Percentiles rank a stretch among this genome's conserved stretches.
Conservation (phyloP, 2,329 filamentous ascomycete species). For the Albophoma yamanashiensis region DNA sequence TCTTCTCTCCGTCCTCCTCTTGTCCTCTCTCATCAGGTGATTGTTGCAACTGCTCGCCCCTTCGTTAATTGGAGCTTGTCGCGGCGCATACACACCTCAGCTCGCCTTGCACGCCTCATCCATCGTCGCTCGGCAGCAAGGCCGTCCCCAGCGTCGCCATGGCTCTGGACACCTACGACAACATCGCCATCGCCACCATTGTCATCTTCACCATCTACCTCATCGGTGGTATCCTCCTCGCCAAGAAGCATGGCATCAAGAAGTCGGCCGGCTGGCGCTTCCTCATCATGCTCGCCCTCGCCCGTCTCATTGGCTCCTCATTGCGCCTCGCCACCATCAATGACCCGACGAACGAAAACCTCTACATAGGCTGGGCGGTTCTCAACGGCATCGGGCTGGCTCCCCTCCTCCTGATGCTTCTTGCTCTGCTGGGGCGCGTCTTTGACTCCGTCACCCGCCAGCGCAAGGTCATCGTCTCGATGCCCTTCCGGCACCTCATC, state of each 20-base stretch:
- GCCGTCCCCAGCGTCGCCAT: slow-evolving; percentile 2
- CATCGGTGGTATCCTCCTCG: slow-evolving; percentile 25
- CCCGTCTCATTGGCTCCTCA: slow-evolving; percentile 45
- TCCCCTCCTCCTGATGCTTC: slow-evolving; percentile 34
- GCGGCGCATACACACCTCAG: background rate
- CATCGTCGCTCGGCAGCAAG: background rate
- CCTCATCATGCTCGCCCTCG: slow-evolving; percentile 46
- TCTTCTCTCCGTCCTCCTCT: background rate
- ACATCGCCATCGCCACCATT: slow-evolving; percentile 20
- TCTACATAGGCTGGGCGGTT: slow-evolving; percentile 21
- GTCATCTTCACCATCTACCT: slow-evolving; percentile 18
- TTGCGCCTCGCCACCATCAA: slow-evolving; percentile 30
- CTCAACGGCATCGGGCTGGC: slow-evolving; percentile 23
- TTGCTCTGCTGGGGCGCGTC: slow-evolving; percentile 19
- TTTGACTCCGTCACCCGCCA: slow-evolving; percentile 38
- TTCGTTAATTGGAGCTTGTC: background rate
- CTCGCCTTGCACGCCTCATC: background rate
- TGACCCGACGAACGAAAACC: slow-evolving; percentile 33
- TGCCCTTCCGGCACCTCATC: slow-evolving; percentile 22
- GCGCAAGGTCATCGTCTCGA: slow-evolving; percentile 14
- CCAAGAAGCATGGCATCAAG: slow-evolving; percentile 35
- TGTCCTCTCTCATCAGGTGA: background rate
- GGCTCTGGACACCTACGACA: slow-evolving; percentile 17
- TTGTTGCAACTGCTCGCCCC: background rate
- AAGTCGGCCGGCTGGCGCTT: slow-evolving; percentile 52